Base-by-base conservation (phyloP, 2,329 filamentous ascomycete genomes). In the Pseudonectria foliicola region DNA sequence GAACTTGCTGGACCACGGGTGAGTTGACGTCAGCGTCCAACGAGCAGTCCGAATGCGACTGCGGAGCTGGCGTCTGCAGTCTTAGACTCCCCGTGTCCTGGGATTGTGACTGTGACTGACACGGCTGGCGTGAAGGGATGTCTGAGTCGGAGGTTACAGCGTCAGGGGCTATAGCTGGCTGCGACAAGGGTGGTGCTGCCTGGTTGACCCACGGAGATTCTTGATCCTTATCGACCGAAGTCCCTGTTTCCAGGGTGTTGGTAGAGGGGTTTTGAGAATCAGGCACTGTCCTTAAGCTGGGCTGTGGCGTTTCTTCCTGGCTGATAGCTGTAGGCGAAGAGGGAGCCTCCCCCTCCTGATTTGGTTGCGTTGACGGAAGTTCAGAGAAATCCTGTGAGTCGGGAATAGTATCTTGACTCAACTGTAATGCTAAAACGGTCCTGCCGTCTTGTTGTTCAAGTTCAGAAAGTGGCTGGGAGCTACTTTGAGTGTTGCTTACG, bases 351-450 rank as follows among this genome's bases (percentile, higher is more conserved):
- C 25, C 10, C 18, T 37, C 23, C 8, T 21, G 18, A 21, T 8
- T 5, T 29, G 36, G 26, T 29, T 46, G 44, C 4, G 49, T 42
- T 37, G 43, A 49, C 10, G 44, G 42, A 33, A 46, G 48, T 10
- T 44, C 48, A n/a, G 55, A 55, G 8, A 40, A 43, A 24, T 63
- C 64, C 39, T 69, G 64, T 1, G 67, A 70, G 39, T 70, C 66
- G 0, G 64, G 64, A 15, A 70, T 62, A 4, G 62, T 67, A 16
- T 45, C 44, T 34, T 58, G 54, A 37, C 58, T 65, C 25, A 56
- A 38, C 16, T 54, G 45, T 4, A 54, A 49, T 13, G 53, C 42
- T 36, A 66, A 33, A 10, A 46, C 37, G 28, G 58, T 37, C 27
- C 53, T 52, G 14, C 51, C 49, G 40, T 62, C 61, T 31, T 56